phyloP scores from a whole-genome alignment of 306 rosid species.

The Malus fusca region DNA sequence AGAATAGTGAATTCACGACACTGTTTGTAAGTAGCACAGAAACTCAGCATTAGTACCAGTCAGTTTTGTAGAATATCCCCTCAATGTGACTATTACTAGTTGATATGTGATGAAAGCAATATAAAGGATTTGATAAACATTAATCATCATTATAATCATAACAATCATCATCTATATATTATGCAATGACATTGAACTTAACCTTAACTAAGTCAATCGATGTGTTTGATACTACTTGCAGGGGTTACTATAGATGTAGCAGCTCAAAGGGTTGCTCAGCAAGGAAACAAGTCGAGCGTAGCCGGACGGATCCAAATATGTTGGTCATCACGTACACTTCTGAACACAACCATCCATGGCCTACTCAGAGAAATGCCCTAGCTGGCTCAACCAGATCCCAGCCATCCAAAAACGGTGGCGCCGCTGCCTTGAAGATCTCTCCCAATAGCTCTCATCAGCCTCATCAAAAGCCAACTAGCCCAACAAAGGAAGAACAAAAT shows the following conservation, averaged over 20 bases:
- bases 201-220: neutral
- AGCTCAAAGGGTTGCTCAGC: conserved; percentile 94
- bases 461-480: conserved; percentile 18
- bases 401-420: conserved; percentile 31
- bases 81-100: neutral
- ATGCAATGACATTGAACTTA: neutral
- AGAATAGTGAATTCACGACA: neutral
- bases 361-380: conserved; percentile 85
- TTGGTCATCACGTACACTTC: conserved; percentile 89
- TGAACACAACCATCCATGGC: conserved; percentile 98
- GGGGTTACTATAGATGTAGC: conserved; percentile 95
- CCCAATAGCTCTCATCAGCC: conserved; percentile 4
- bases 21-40: neutral
- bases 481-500: conserved; percentile 36
- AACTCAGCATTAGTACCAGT: too few relatives aligned
- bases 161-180: neutral
- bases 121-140: neutral
- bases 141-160: neutral
- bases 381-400: conserved; percentile 82
- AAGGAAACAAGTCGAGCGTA: conserved; percentile 87
- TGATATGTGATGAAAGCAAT: neutral
- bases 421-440: conserved; percentile 16
- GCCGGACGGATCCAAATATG: conserved; percentile 91
- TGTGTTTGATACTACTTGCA: conserved; percentile 10
- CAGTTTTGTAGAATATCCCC: neutral